A percentile compares a stretch with the other conserved stretches of the same genome.
These are phyloP conservation scores for Malus domestica DNA, from an alignment of 306 rosid genomes.

Conservation along the genomic window ASM211411v1 NC_041802.1:30426501-30427000, in stretches of 20 bases:
- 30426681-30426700: constrained; percentile 19
- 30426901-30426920: constrained; percentile 92
- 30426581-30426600: constrained; percentile 83
- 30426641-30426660: constrained; percentile 31
- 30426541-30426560: constrained; percentile 88
- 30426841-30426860: constrained; percentile 80
- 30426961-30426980: constrained; percentile 95
- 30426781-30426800: constrained; percentile 96
- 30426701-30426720: constrained; percentile 27
- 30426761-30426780: constrained; percentile 91
- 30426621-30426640: constrained; percentile 28
- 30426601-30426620: constrained; percentile 37
- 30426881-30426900: constrained; percentile 80
- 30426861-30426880: constrained; percentile 88
- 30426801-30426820: constrained; percentile 90
- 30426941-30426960: constrained; percentile 68
- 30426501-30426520: constrained; percentile 75
- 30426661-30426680: constrained; percentile 32
- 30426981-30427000: constrained; percentile 73
- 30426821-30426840: constrained; percentile 65
- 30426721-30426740: constrained; percentile 27
- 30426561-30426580: constrained; percentile 81
- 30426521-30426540: constrained; percentile 75
- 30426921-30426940: constrained; percentile 81
- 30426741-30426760: constrained; percentile 83